Conservation (phyloP, 116 monocot species). For the Dioscorea cayenensis region DNA sequence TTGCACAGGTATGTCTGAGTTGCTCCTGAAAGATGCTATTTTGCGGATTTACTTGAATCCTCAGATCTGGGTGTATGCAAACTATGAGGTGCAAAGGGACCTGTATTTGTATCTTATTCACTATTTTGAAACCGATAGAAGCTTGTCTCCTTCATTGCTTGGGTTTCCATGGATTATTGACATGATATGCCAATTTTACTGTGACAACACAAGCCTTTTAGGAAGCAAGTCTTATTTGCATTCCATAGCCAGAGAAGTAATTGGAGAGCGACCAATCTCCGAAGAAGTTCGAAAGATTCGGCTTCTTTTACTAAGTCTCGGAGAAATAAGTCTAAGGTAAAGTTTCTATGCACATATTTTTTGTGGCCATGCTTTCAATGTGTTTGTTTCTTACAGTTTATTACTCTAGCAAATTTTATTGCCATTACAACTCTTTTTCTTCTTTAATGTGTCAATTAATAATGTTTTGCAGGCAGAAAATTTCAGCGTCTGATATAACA, state of each 20-base stretch:
- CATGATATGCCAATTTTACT: conserved; percentile 82
- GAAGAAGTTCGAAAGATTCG: conserved; percentile 90
- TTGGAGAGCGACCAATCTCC: conserved; percentile 52
- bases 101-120: conserved; percentile 85
- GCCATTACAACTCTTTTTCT: not conserved
- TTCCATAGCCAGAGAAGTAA: conserved; percentile 53
- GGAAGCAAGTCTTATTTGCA: conserved; percentile 46
- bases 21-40: conserved; percentile 80
- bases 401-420: not conserved
- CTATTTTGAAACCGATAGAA: conserved; percentile 71
- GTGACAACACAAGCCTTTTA: conserved; percentile 64
- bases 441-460: not conserved
- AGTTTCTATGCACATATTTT: not conserved
- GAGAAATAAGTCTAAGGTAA: conserved; percentile 87
- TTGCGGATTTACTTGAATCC: conserved; percentile 82
- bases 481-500: conserved; percentile 63
- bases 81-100: conserved; percentile 90
- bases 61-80: conserved; percentile 80
- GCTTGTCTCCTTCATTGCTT: conserved; percentile 48
- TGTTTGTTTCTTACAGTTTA: not conserved
- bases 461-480: conserved; percentile 55
- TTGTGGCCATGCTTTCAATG: not conserved
- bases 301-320: conserved; percentile 87
- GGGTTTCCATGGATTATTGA: conserved; percentile 70
- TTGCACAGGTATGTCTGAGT: conserved; percentile 60